Percentiles rank a stretch among this genome's conserved stretches.
Evolutionary conservation across 2,329 filamentous ascomycete species (phyloP).

Genomic region (Pyrenochaeta sp.): DNA sequence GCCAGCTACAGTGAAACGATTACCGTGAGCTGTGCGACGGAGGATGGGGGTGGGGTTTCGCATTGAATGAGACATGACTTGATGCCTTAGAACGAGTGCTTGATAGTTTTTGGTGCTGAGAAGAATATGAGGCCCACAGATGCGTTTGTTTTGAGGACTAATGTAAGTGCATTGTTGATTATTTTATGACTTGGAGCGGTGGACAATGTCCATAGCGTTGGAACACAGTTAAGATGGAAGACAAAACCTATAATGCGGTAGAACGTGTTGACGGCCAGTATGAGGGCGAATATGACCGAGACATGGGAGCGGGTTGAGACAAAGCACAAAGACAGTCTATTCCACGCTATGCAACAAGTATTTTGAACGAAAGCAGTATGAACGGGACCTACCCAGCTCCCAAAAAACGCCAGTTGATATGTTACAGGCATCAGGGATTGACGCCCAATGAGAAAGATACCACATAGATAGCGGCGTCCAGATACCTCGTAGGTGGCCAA

Average conservation of each 20-base stretch:
- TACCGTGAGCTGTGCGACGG: slow-evolving; percentile 15
- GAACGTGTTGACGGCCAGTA: slow-evolving; percentile 1
- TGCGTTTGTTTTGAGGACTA: background rate
- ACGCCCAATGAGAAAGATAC: background rate
- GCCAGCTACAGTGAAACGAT: slow-evolving; percentile 1
- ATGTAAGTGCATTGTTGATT: background rate
- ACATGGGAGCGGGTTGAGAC: background rate
- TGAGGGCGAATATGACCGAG: background rate
- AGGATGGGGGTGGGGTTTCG: slow-evolving; percentile 4
- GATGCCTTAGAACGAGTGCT: background rate
- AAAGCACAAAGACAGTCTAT: slow-evolving; percentile 9
- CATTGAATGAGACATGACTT: slow-evolving; percentile 1
- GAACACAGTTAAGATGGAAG: background rate
- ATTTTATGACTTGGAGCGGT: background rate
- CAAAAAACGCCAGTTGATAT: background rate
- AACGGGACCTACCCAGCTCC: background rate
- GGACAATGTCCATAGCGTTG: background rate
- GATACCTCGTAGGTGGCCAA: slow-evolving; percentile 5
- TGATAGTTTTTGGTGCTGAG: background rate
- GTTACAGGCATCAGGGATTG: background rate
- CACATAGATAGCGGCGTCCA: slow-evolving; percentile 2
- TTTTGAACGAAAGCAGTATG: background rate
- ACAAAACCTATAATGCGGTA: background rate
- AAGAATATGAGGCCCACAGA: background rate
- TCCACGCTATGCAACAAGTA: slow-evolving; percentile 11